Base-by-base conservation (phyloP, 192 early-diverging fungal genomes). In the Backusella psychrophila region DNA sequence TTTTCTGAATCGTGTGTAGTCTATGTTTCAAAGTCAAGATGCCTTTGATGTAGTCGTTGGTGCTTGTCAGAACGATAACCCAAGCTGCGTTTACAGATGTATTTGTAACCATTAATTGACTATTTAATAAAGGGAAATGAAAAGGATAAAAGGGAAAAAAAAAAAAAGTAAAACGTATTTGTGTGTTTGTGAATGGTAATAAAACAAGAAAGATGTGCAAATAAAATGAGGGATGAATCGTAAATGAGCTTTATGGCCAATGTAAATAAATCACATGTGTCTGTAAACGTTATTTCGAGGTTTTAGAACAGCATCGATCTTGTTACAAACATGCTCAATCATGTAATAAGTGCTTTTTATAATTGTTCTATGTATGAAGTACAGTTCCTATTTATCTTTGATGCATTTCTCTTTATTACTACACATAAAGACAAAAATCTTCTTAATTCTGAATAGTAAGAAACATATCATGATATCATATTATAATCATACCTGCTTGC, bases 1-100 rank as follows among this genome's bases (percentile, higher is more conserved):
- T 79, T 17, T 65, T 23, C 19, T 75, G 35, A 23, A 74, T 34
- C 1, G 44, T 39, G 67, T 66, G 65, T 65, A 78, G n/a, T 0
- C 67, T 52, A 1, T 68, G 21, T 29, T 72, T 72, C 9, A 78
- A 3, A 3, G 73, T 23, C 7, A 69, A 5, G 23, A 74, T 53
- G 8, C 77, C 77, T 38, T 78, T 72, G 34, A 78, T 53, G 23
- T 78, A 78, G 26, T 74, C 68, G 38, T 78, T 74, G 1, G 65
- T 67, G 17, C 66, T 74, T 6, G 77, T 78, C 7, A 78, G 23
- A 8, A 74, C 71, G 5, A 78, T 31, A 6, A 39, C 72, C 77
- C 77, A 78, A 41, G 77, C 77, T 9, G 72, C 71, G 12, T 78
- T 78, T 5, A 53, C 21, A 23, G 5, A 3, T 4, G 8, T n/a